Conservation (phyloP, 2,329 filamentous ascomycete species). For the Dactylellina haptotyla region DNA sequence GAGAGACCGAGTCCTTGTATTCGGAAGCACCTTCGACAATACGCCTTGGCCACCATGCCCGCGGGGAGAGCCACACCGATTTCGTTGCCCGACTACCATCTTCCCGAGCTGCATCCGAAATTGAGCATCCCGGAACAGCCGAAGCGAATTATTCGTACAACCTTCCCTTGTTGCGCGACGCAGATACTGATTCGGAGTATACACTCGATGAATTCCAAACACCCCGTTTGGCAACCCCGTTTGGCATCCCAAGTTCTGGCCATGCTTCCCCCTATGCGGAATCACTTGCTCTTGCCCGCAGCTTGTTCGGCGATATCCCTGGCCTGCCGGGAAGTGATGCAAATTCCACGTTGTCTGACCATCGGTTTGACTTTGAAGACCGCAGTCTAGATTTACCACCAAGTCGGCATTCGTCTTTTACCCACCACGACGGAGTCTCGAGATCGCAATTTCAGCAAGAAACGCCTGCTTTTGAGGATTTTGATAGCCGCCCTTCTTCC, state of each 20-base stretch:
- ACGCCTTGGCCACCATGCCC: not conserved
- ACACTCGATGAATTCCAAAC: slow-evolving; percentile 8
- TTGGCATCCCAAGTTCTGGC: slow-evolving; percentile 26
- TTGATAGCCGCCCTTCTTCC: slow-evolving; percentile 36
- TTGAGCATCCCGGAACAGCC: not conserved
- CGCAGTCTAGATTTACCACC: slow-evolving; percentile 5
- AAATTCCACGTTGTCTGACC: not conserved
- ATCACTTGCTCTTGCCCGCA: slow-evolving; percentile 40
- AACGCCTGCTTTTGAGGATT: slow-evolving; percentile 14
- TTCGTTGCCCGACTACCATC: slow-evolving; percentile 5
- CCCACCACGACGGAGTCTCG: not conserved
- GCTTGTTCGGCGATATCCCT: slow-evolving; percentile 43
- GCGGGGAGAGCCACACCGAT: not conserved
- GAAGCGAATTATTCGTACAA: not conserved
- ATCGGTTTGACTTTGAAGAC: not conserved
- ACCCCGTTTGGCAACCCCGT: not conserved
- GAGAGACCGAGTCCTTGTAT: not conserved
- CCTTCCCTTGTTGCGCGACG: slow-evolving; percentile 16
- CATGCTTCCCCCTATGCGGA: slow-evolving; percentile 34
- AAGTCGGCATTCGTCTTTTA: slow-evolving; percentile 36
- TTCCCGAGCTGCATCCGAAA: slow-evolving; percentile 29
- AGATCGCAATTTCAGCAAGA: not conserved
- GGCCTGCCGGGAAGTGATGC: slow-evolving; percentile 25
- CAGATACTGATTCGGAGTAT: not conserved
- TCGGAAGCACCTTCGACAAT: slow-evolving; percentile 9